phyloP scores from a whole-genome alignment of 768 basidiomycete genomes.

The Chiua virens region DNA sequence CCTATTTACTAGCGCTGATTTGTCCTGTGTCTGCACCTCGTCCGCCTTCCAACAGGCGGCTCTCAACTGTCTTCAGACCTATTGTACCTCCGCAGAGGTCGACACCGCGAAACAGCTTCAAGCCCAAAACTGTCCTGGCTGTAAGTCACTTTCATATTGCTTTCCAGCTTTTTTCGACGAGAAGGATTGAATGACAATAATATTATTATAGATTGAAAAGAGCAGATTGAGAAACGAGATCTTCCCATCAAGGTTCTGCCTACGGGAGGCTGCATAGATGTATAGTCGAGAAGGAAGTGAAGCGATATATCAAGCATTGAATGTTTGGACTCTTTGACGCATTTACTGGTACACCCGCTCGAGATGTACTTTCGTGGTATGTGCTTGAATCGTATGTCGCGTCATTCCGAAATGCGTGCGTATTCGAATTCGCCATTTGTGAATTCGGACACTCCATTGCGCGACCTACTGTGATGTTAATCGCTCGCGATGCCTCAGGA shows the following conservation, averaged over 20 bases:
- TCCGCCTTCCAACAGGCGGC: constrained; percentile 37
- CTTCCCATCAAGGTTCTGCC: too few relatives aligned
- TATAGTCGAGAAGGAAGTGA: too few relatives aligned
- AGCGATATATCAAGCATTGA: too few relatives aligned
- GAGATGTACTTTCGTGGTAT: constrained; percentile 47
- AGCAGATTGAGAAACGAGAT: too few relatives aligned
- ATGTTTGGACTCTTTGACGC: too few relatives aligned
- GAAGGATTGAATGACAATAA: too few relatives aligned
- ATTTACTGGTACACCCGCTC: constrained; percentile 55
- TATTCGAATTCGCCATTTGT: constrained; percentile 52
- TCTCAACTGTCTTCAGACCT: constrained; percentile 29
- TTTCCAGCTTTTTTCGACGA: too few relatives aligned
- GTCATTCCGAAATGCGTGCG: constrained; percentile 52
- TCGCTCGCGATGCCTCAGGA: constrained; percentile 57
- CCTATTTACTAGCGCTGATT: constrained; percentile 32
- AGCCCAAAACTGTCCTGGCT: constrained; percentile 28
- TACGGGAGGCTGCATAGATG: too few relatives aligned
- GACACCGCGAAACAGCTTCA: constrained; percentile 34
- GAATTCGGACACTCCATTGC: background rate
- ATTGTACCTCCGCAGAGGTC: constrained; percentile 34
- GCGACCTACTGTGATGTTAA: too few relatives aligned
- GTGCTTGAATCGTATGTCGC: constrained; percentile 52
- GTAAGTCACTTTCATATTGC: constrained; percentile 8
- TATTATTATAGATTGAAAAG: too few relatives aligned
- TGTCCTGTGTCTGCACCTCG: constrained; percentile 41